Evolutionary conservation across 1,139 yeast genomes (phyloP), one percentile per base, ranked within the genome.

Genomic region (Pichia inconspicua): DNA sequence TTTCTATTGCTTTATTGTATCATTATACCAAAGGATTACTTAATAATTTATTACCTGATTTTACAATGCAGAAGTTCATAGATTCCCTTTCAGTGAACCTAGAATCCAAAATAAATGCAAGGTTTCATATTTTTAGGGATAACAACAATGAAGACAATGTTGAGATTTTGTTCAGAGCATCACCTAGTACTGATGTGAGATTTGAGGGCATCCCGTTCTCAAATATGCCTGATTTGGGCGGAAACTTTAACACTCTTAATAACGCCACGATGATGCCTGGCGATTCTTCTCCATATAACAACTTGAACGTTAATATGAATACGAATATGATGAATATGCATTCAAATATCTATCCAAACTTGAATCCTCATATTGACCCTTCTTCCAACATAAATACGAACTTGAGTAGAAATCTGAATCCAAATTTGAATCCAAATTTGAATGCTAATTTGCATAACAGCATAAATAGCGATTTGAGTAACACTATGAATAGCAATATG

Each of bases 101-200:
- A 25, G 66, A 70, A 45, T 64, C 53, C 2, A 57, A 55, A 25
- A 31, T 74, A 34, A 55, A 64, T 5, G 64, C 65, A 50, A 64
- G 64, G 41, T 77, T 76, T 57, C 78, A 74, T 38, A 62, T 74
- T 43, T 60, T 71, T 35, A 73, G 72, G 56, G 80, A 76, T 55
- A 77, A 74, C 44, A 65, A 66, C 48, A 78, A 65, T 73, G 43
- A 71, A 9, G 42, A 40, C 11, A 25, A 32, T 32, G 41, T 44
- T 35, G 25, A 72, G 52, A 66, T 68, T 31, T 14, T 30, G 14
- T 30, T 30, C n/a, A 12, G 14, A 5, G 5, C 34, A 12, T 14
- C 34, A 11, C 11, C 34, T 4, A 30, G 12, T 30, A 12, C 34
- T 14, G n/a, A 12, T 30, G 12, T 10, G 2, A 14, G 15, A 3